Base-by-base conservation (phyloP, 78 protist species). In the Capsaspora owczarzaki region DNA sequence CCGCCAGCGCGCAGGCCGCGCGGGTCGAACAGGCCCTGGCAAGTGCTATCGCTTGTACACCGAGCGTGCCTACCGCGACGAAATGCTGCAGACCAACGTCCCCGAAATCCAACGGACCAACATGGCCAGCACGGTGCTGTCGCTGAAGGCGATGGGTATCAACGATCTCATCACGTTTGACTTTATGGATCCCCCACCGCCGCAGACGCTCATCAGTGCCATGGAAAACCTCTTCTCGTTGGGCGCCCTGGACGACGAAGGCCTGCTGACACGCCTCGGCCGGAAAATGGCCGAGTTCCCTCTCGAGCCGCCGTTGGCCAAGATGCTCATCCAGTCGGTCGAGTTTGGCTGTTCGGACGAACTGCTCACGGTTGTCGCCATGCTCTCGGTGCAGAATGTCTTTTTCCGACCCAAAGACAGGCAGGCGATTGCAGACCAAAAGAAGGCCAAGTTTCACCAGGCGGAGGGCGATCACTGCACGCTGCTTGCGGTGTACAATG, bases 51-150 rank as follows among this genome's bases (percentile, higher is more conserved):
- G 99, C 2, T 85, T 98, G 53, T 98, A 97, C 96, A 98, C 99
- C 2, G 99, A 96, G 79, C 27, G 60, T 1, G 98, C 98, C 3
- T 98, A 72, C 93, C 81, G 91, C 41, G 86, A 89, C 49, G 99
- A 98, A 71, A 94, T 98, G 99, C 89, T 93, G 31, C 86, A 86
- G 8, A 79, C 89, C 51, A 83, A 83, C 2, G 93, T 96, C 31
- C 99, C 99, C 27, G 99, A 98, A 66, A 97, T 98, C 70, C 99
- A 98, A 84, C 89, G 99, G 40, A 94, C 99, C 37, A 97, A 98
- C 88, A 89, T 98, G 85, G 93, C 93, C 53, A 90, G 86, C 63
- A 88, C 93, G 0, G 86, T 83, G 68, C 87, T 98, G 43, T 85
- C 91, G 75, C 91, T 97, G 53, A 97, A 96, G 91, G 83, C 95